These are phyloP conservation scores for Hypericum perforatum DNA, from an alignment of 345 rosid genomes.

Conservation along the genomic window DNA sequence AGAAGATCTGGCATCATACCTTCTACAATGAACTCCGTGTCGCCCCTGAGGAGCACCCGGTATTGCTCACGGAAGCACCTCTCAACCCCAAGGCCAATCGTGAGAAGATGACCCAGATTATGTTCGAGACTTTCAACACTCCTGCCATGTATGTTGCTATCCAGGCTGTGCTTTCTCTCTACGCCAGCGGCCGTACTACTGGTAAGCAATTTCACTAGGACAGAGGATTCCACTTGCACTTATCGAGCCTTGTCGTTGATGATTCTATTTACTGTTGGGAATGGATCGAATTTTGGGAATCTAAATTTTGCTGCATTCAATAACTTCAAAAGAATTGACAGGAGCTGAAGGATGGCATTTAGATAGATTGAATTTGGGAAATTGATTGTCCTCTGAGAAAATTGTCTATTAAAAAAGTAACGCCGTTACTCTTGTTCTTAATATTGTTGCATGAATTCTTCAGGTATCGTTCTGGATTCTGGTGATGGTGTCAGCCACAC, in stretches of 20 bases:
- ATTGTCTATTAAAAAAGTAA: background rate
- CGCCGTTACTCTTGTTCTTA: background rate
- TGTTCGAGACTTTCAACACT: conserved; percentile 37
- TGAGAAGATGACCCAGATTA: conserved; percentile 47
- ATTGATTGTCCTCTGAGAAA: no score
- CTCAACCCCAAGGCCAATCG: conserved; percentile 56
- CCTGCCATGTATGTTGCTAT: conserved; percentile 38
- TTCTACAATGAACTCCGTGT: conserved; percentile 53
- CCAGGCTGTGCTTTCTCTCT: conserved; percentile 46
- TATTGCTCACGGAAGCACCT: conserved; percentile 52
- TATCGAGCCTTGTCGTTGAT: no score
- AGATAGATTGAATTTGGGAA: no score
- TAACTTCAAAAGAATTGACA: no score
- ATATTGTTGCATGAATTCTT: background rate
- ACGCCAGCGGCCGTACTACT: conserved; percentile 62
- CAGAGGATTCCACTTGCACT: no score
- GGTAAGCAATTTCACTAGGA: conserved; percentile 3
- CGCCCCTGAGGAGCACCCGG: conserved; percentile 54
- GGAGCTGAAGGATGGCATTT: no score
- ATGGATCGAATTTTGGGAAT: no score
- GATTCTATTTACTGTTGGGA: no score
- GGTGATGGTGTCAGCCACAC: conserved; percentile 7
- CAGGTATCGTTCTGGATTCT: conserved; percentile 4
- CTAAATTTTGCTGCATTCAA: no score
- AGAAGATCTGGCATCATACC: conserved; percentile 46